A percentile compares a stretch with the other conserved stretches of the same genome.
Evolutionary conservation across 2,329 filamentous ascomycete species (phyloP).

Genomic region (Graphiopsis chlorocephala): DNA sequence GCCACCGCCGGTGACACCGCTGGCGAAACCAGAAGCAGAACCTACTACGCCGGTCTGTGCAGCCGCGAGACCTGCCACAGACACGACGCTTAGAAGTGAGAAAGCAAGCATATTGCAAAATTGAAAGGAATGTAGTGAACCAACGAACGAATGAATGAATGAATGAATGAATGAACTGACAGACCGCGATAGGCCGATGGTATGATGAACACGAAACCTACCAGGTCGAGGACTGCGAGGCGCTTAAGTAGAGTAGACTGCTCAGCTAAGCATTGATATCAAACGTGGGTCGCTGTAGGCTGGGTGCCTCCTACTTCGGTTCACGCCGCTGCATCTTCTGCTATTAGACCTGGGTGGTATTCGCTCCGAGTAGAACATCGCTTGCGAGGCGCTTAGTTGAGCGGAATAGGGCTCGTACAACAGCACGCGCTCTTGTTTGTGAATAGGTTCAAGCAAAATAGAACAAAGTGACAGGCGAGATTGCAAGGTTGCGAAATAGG

Average conservation of each 20-base stretch:
- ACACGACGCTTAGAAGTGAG: not conserved
- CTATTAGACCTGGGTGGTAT: not conserved
- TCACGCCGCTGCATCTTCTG: not conserved
- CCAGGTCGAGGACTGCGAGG: not conserved
- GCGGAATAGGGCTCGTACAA: not conserved
- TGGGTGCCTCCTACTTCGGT: not conserved
- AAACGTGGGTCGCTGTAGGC: not conserved
- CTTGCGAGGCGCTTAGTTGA: not conserved
- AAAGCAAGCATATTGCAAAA: not conserved
- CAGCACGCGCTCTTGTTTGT: not conserved
- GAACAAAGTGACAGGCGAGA: not conserved
- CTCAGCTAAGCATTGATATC: not conserved
- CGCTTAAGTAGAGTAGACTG: not conserved
- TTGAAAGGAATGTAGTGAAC: not conserved
- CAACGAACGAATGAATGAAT: not conserved
- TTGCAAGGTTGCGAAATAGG: not conserved
- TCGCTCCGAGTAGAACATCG: not conserved
- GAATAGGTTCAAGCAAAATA: not conserved
- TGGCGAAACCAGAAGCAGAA: constrained; percentile 49
- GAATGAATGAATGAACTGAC: not conserved
- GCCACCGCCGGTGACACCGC: constrained; percentile 60
- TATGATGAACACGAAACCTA: not conserved
- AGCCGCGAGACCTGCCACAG: not conserved
- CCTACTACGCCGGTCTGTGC: constrained; percentile 28
- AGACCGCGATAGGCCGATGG: not conserved